Conservation (phyloP, 1,284 basidiomycete species). For the Meira nashicola region DNA sequence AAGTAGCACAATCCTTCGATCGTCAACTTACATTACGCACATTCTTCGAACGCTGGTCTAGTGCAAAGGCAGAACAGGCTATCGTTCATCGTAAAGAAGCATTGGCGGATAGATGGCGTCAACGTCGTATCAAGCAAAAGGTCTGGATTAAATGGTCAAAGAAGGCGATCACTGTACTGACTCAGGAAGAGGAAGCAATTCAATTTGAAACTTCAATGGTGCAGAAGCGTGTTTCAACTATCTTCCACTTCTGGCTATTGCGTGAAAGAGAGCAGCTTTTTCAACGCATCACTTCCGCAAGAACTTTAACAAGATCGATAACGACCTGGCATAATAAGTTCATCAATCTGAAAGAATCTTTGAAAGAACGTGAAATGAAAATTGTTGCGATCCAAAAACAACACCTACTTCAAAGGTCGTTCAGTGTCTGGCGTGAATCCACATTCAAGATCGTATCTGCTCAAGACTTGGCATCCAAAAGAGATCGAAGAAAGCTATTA, state of each 20-base stretch:
- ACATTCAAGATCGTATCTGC: not conserved
- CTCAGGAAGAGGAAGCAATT: not conserved
- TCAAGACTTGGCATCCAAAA: not conserved
- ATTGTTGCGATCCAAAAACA: not conserved
- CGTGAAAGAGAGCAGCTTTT: constrained; percentile 8
- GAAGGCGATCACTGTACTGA: constrained; percentile 7
- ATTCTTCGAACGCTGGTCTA: constrained; percentile 20
- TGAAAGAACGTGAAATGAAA: not conserved
- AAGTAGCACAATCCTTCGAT: constrained; percentile 22
- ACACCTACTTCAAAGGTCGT: not conserved
- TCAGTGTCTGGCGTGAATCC: not conserved
- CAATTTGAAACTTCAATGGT: no score
- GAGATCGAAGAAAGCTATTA: constrained; percentile 3
- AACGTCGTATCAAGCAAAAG: constrained; percentile 18
- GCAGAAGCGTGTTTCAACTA: not conserved
- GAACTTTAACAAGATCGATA: constrained; percentile 13
- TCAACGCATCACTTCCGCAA: constrained; percentile 3
- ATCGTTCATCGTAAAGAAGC: constrained; percentile 22
- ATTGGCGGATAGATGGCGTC: constrained; percentile 26
- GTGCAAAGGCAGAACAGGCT: not conserved
- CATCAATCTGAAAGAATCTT: not conserved
- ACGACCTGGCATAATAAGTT: not conserved
- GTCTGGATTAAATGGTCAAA: constrained; percentile 14
- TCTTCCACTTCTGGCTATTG: not conserved
- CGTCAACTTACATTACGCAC: constrained; percentile 23